phyloP scores from a whole-genome alignment of 768 basidiomycete genomes.

The Suillus fuscotomentosus region DNA sequence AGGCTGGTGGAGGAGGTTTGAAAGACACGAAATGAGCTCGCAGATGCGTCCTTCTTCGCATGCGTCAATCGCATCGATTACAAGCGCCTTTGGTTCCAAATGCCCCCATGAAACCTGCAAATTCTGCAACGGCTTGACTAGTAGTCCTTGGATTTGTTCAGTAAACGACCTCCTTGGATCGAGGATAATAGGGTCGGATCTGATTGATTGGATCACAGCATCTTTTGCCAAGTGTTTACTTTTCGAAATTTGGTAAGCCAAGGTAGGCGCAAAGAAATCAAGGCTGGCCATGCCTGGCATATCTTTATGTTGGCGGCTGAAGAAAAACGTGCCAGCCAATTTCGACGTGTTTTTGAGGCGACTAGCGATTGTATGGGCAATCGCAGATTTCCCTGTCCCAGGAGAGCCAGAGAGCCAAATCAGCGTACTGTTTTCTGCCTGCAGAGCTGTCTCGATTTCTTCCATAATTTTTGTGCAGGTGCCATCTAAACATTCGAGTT shows the following conservation, averaged over 20 bases:
- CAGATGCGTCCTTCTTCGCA: background rate
- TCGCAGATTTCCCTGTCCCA: background rate
- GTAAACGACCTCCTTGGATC: background rate
- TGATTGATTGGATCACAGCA: background rate
- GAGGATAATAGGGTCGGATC: background rate
- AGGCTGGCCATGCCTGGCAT: background rate
- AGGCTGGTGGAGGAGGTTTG: background rate
- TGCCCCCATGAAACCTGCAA: background rate
- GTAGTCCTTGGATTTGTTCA: background rate
- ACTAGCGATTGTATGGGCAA: background rate
- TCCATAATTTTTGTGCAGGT: background rate
- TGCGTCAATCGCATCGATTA: background rate
- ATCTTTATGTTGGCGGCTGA: background rate
- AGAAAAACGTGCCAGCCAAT: background rate
- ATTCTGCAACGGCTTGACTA: background rate
- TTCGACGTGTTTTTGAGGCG: background rate
- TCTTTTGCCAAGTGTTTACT: background rate
- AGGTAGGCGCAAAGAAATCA: background rate
- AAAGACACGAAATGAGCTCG: background rate
- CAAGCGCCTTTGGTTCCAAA: background rate
- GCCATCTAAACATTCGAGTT: background rate
- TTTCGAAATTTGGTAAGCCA: background rate
- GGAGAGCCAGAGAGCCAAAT: conserved; percentile 3
- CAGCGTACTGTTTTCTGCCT: background rate
- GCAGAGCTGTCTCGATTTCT: background rate